phyloP scores from a whole-genome alignment of 208 protist genomes.

The Porcisia deanei region DNA sequence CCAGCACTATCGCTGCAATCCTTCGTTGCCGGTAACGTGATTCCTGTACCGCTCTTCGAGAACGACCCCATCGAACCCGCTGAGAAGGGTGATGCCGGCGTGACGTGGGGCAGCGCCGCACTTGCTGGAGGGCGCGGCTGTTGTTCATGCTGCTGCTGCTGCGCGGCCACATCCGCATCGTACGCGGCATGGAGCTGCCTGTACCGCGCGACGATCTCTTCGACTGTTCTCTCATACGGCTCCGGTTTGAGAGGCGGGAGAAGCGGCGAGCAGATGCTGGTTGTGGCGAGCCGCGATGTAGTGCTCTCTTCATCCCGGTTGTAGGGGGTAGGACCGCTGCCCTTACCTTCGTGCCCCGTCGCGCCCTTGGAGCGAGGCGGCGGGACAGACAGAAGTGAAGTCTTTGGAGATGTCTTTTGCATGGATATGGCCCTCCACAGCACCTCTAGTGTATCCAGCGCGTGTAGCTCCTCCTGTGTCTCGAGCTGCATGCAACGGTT shows the following conservation, averaged over 20 bases:
- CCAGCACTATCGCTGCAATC: neutral
- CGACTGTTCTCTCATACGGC: conserved; percentile 13
- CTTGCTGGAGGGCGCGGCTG: neutral
- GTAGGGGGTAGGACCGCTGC: neutral
- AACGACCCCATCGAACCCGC: conserved; percentile 8
- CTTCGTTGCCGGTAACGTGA: neutral
- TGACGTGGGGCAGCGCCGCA: neutral
- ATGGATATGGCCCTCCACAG: conserved; percentile 31
- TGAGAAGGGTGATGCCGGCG: neutral
- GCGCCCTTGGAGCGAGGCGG: neutral
- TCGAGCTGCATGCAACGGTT: conserved; percentile 43
- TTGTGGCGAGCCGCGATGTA: neutral
- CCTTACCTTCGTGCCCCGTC: neutral
- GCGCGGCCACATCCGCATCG: conserved; percentile 24
- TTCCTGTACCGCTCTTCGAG: neutral
- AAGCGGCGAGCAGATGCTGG: neutral
- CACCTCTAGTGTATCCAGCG: conserved; percentile 26
- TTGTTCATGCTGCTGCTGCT: conserved; percentile 7
- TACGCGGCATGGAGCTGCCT: conserved; percentile 25
- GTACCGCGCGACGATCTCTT: conserved; percentile 26
- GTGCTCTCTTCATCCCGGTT: neutral
- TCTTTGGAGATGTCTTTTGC: conserved; percentile 7
- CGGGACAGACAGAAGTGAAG: neutral
- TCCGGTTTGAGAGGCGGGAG: conserved; percentile 6
- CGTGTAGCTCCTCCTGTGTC: conserved; percentile 41